Conservation (phyloP, 2,329 filamentous ascomycete genomes). For the Botryotinia convoluta region DNA sequence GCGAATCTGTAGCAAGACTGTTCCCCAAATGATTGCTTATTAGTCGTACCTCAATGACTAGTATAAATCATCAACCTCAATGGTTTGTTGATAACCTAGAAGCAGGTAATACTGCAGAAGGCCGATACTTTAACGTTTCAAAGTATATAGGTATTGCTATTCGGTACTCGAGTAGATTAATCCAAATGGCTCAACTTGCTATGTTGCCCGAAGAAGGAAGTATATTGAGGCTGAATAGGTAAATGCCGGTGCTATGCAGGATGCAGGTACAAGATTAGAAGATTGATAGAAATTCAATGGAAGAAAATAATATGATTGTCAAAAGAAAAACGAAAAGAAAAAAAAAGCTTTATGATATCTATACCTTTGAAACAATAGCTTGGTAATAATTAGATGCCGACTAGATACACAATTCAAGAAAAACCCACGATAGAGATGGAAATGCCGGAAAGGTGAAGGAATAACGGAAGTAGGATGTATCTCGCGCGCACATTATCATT, state of each 20-base stretch:
- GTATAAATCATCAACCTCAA: not conserved
- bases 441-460: not conserved
- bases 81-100: not conserved
- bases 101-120: not conserved
- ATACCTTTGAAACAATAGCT: not conserved
- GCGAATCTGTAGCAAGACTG: not conserved
- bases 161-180: not conserved
- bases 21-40: not conserved
- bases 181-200: not conserved
- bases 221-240: not conserved
- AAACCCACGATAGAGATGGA: not conserved
- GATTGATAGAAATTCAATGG: not conserved
- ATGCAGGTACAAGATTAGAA: slow-evolving; percentile 8
- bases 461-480: not conserved
- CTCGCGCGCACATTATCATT: not conserved
- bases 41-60: not conserved
- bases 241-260: not conserved
- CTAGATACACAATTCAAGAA: not conserved
- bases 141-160: not conserved
- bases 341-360: not conserved
- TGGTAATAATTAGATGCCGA: not conserved
- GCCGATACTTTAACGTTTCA: not conserved
- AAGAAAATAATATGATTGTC: not conserved
- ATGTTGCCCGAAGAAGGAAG: not conserved
- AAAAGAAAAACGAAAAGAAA: not conserved